Evolutionary conservation across 2,329 filamentous ascomycete species (phyloP).

Genomic region (Colletotrichum godetiae): DNA sequence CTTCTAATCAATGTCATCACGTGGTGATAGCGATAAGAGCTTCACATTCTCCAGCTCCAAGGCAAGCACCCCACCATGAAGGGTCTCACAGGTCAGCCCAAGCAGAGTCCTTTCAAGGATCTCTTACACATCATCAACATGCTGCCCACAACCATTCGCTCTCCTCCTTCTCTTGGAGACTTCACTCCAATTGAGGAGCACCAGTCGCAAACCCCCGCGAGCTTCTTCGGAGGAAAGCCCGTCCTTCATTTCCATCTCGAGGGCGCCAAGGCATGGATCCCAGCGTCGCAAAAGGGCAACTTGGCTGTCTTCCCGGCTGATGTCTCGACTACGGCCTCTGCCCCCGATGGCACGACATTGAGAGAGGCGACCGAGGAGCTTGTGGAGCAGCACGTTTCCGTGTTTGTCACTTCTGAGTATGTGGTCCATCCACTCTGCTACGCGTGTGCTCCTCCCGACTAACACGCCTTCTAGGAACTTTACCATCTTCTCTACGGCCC

Average conservation of each 20-base stretch:
- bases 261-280: conserved; percentile 68
- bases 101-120: conserved; percentile 25
- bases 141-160: conserved; percentile 66
- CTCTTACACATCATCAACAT: conserved; percentile 41
- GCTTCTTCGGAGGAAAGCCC: conserved; percentile 78
- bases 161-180: conserved; percentile 65
- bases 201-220: conserved; percentile 77
- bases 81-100: conserved; percentile 13
- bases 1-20: conserved; percentile 5
- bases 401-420: conserved; percentile 71
- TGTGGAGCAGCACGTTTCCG: conserved; percentile 62
- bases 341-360: conserved; percentile 46
- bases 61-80: conserved; percentile 29
- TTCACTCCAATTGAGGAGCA: conserved; percentile 76
- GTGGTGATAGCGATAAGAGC: conserved; percentile 39
- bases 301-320: conserved; percentile 65
- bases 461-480: conserved; percentile 52
- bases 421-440: conserved; percentile 34
- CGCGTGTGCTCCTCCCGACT: neutral
- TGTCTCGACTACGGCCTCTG: conserved; percentile 43
- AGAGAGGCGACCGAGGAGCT: conserved; percentile 49
- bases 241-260: conserved; percentile 74
- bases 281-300: conserved; percentile 62
- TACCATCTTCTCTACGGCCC: conserved; percentile 70
- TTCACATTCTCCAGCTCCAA: conserved; percentile 31